Percentiles rank a stretch among this genome's conserved stretches.
phyloP scores from a whole-genome alignment of 2,329 filamentous ascomycete species.

The Penicillium brasilianum region DNA sequence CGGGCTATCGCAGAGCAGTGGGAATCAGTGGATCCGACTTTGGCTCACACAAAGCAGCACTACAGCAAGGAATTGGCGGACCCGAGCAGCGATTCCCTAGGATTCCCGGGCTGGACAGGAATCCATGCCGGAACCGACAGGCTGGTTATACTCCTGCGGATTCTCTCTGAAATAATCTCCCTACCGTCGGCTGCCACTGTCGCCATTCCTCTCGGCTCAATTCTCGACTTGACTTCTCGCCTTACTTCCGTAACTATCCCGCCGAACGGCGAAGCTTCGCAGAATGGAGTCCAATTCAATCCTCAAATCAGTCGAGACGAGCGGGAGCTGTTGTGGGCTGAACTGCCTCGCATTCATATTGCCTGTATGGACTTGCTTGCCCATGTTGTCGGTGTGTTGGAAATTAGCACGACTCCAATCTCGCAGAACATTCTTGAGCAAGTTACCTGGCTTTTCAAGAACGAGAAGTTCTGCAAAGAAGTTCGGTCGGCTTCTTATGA shows the following conservation, averaged over 20 bases:
- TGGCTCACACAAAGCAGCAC: slow-evolving; percentile 40
- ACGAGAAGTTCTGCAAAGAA: slow-evolving; percentile 54
- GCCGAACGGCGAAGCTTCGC: slow-evolving; percentile 47
- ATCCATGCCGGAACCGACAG: slow-evolving; percentile 75
- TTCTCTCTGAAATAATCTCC: slow-evolving; percentile 67
- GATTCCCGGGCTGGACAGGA: slow-evolving; percentile 73
- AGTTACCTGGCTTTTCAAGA: slow-evolving; percentile 69
- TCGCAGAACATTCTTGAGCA: slow-evolving; percentile 72
- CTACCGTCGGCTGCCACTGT: slow-evolving; percentile 69
- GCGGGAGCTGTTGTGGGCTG: slow-evolving; percentile 75
- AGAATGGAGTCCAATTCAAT: slow-evolving; percentile 66
- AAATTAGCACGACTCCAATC: slow-evolving; percentile 62
- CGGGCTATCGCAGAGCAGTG: slow-evolving; percentile 81
- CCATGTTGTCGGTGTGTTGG: slow-evolving; percentile 63
- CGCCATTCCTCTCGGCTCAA: slow-evolving; percentile 67
- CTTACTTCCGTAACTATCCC: slow-evolving; percentile 69
- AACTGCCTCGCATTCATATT: slow-evolving; percentile 75
- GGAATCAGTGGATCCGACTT: slow-evolving; percentile 66
- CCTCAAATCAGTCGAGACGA: slow-evolving; percentile 78
- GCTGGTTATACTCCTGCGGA: slow-evolving; percentile 67
- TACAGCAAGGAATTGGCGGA: slow-evolving; percentile 45
- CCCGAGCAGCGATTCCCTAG: slow-evolving; percentile 48
- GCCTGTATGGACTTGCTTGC: slow-evolving; percentile 69
- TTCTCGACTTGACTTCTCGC: slow-evolving; percentile 72
- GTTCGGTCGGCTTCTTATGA: slow-evolving; percentile 67